Evolutionary conservation across 1,284 basidiomycete genomes (phyloP).

Genomic region (Boletus semigastroideus): DNA sequence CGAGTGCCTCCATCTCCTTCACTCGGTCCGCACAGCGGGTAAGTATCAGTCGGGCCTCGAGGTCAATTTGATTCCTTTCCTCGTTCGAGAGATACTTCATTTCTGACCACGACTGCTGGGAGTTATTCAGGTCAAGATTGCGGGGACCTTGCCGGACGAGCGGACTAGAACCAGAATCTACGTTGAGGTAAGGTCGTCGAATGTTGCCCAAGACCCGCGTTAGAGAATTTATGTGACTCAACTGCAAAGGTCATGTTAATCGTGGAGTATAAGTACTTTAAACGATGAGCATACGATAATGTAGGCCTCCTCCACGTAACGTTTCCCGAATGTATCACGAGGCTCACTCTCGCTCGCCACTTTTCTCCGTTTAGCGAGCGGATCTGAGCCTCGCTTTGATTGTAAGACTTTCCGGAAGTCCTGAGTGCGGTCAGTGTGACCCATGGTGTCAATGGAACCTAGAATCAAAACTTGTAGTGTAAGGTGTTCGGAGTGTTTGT

Average conservation of each 20-base stretch:
- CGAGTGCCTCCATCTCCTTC: constrained; percentile 79
- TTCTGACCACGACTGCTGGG: constrained; percentile 60
- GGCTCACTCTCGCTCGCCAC: constrained; percentile 36
- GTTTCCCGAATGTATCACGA: constrained; percentile 52
- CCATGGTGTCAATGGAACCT: constrained; percentile 37
- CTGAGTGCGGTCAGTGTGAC: constrained; percentile 53
- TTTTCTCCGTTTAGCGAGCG: constrained; percentile 55
- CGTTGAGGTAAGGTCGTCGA: constrained; percentile 76
- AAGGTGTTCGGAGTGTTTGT: neutral
- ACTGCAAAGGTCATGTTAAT: constrained; percentile 38
- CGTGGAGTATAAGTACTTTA: neutral
- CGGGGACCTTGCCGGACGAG: constrained; percentile 49
- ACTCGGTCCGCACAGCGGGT: constrained; percentile 82
- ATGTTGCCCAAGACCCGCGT: constrained; percentile 67
- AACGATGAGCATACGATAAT: constrained; percentile 54
- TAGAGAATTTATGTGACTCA: constrained; percentile 71
- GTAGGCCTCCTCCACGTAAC: constrained; percentile 72
- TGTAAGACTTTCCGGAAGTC: constrained; percentile 57
- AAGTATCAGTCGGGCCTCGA: constrained; percentile 82
- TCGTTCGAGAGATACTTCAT: constrained; percentile 77
- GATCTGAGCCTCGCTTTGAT: constrained; percentile 43
- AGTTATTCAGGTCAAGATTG: constrained; percentile 53
- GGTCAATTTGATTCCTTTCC: constrained; percentile 88
- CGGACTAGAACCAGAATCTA: constrained; percentile 57
- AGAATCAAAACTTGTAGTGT: neutral